Percentiles rank a stretch among this genome's conserved stretches.
These are phyloP conservation scores for Lentinus brumalis DNA, from an alignment of 768 basidiomycete species.

Conservation along the genomic window DNA sequence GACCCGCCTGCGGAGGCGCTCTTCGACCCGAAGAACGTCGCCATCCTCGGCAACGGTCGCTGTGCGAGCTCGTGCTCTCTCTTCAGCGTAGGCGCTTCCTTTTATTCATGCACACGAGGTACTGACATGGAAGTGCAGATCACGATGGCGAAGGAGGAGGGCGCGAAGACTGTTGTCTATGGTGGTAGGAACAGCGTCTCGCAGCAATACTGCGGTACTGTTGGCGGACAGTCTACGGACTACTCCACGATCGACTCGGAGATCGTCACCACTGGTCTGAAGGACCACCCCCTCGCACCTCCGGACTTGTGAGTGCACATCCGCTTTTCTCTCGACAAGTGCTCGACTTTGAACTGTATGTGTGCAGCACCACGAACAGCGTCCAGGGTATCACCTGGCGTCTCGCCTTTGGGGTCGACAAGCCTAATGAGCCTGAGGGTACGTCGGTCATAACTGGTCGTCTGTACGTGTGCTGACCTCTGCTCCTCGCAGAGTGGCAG, in stretches of 20 bases:
- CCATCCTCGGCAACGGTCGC: conserved; percentile 57
- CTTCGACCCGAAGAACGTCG: conserved; percentile 50
- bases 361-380: conserved; percentile 44
- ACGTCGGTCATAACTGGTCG: conserved; percentile 6
- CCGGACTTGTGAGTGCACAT: conserved; percentile 54
- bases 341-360: not conserved
- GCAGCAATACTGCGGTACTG: conserved; percentile 63
- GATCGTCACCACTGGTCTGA: conserved; percentile 57
- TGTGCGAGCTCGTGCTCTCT: conserved; percentile 32
- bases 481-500: conserved; percentile 53
- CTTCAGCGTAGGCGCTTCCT: conserved; percentile 29
- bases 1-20: conserved; percentile 45
- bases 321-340: not conserved
- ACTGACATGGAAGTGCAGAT: conserved; percentile 38
- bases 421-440: conserved; percentile 59
- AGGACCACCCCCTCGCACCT: conserved; percentile 56
- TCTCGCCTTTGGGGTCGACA: conserved; percentile 58
- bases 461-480: conserved; percentile 6
- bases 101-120: too few relatives aligned
- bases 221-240: conserved; percentile 63
- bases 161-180: conserved; percentile 57
- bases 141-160: conserved; percentile 61
- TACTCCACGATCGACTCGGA: conserved; percentile 62
- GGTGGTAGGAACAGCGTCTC: conserved; percentile 49
- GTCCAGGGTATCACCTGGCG: conserved; percentile 68